Conservation (phyloP, 345 rosid genomes). For the Rhodamnia argentea region DNA sequence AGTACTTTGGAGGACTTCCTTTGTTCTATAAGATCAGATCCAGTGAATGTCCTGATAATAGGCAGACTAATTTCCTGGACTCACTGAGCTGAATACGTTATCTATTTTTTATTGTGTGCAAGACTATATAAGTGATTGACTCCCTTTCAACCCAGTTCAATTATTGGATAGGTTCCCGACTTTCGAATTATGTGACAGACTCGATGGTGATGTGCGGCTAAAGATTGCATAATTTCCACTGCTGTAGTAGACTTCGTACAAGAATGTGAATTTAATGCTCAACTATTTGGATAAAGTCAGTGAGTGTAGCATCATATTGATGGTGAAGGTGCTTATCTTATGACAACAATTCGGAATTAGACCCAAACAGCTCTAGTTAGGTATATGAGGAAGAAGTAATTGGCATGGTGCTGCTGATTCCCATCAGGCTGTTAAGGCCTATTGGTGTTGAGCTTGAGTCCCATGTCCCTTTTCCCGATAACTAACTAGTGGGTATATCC, state of each 20-base stretch:
- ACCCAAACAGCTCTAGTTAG: background rate
- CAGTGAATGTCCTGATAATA: background rate
- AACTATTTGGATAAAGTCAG: background rate
- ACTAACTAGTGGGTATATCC: background rate
- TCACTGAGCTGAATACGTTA: background rate
- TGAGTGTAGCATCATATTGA: background rate
- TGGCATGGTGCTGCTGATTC: background rate
- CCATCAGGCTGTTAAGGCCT: background rate
- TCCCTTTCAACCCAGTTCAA: background rate
- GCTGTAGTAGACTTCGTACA: background rate
- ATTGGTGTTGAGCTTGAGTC: background rate
- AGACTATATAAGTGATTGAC: background rate
- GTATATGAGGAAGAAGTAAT: background rate
- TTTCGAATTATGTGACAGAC: background rate
- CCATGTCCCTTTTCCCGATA: background rate
- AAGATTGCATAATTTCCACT: background rate
- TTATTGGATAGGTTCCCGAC: background rate
- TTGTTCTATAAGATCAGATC: background rate
- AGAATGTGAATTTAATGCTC: background rate
- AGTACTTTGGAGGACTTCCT: background rate
- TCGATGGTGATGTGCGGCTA: background rate
- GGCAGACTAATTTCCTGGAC: background rate
- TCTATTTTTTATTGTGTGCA: background rate
- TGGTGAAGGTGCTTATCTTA: background rate
- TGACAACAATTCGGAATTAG: background rate